Evolutionary conservation across 495 filamentous ascomycete genomes (phyloP), one percentile per base, ranked within the genome.

Genomic region (Lophium mytilinum): DNA sequence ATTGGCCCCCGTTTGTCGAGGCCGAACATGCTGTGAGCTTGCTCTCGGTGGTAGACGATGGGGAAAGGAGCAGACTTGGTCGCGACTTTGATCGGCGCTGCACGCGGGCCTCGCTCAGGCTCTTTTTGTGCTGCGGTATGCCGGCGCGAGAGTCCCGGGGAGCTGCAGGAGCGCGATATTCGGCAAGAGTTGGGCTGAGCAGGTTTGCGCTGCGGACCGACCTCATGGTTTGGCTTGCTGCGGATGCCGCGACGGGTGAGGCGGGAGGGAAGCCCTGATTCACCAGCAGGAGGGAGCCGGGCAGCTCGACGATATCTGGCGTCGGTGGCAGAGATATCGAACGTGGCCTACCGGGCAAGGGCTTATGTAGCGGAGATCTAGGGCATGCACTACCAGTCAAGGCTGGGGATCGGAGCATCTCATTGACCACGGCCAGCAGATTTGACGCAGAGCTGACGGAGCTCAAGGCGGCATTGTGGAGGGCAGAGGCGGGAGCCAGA

Each of bases 381-480:
- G 55, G 58, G 61, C 59, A 62, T 33, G 51, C 33, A 45, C 40
- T 56, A n/a, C 62, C 68, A 43, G 62, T 57, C 34, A 68, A 15
- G n/a, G 57, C 61, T 50, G 69, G 69, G 9, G 69, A 71, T 17
- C 67, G 63, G 30, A 72, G 63, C 59, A 70, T 64, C 50, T 69
- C 69, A 60, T 72, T 69, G 47, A 71, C 63, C 11, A 67, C 66
- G 19, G 65, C 59, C 62, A 72, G 61, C 52, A 72, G 50, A 53
- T 66, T 70, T 11, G 66, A 67, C 49, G 68, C 66, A 9, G 69
- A 71, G 49, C 54, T 64, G 50, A 68, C 66, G 15, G 49, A 52
- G 33, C 19, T 37, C 34, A 64, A 50, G 19, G 68, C 66, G 18
- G 69, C 68, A 66, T 63, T 58, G 12, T 70, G 69, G 35, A 63